Evolutionary conservation across 345 rosid genomes (phyloP), one percentile per base, ranked within the genome.

Genomic region (Aquilaria sinensis): DNA sequence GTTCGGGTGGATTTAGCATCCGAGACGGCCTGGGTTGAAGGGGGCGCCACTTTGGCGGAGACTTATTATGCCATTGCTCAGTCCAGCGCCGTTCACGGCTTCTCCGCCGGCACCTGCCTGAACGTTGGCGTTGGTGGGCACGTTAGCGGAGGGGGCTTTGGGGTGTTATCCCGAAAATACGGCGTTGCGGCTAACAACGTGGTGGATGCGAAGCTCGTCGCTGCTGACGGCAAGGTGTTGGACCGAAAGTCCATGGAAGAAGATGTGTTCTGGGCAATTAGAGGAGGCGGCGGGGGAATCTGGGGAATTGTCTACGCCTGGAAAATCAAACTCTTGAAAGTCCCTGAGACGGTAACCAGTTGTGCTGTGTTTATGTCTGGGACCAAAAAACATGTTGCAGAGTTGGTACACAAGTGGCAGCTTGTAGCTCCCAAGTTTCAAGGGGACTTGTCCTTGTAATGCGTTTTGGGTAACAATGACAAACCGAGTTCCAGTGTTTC

Each of bases 211-310:
- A n/a, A 11, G 11, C 31, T 65, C 31, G 56, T 65, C 13, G 15
- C n/a, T 7, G 47, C 16, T n/a, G 13, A 56, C 12, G 68, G 68
- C 2, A 33, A 12, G 12, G 33, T 65, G 34, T 61, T 65, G 3
- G 15, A 65, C 55, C 48, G 68, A 2, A 16, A 12, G 14, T 4
- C 14, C 3, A 74, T 74, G 77, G 82, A 74, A 30, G 79, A 74
- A 49, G 77, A 74, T 10, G 12, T 72, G 53, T 78, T 78, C 41
- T 78, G 82, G 82, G 82, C 82, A 1, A 64, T 78, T 0, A 66
- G 70, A 74, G 79, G 82, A 0, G 82, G 82, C 29, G 79, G 79
- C 45, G 82, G 70, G 0, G 79, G 77, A 46, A 78, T 77, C 46
- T 74, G 74, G 16, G 79, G 79, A 0, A 72, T 78, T 56, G 70